These are phyloP conservation scores for Suillus americanus DNA, from an alignment of 768 basidiomycete species.

Conservation along the genomic window DNA sequence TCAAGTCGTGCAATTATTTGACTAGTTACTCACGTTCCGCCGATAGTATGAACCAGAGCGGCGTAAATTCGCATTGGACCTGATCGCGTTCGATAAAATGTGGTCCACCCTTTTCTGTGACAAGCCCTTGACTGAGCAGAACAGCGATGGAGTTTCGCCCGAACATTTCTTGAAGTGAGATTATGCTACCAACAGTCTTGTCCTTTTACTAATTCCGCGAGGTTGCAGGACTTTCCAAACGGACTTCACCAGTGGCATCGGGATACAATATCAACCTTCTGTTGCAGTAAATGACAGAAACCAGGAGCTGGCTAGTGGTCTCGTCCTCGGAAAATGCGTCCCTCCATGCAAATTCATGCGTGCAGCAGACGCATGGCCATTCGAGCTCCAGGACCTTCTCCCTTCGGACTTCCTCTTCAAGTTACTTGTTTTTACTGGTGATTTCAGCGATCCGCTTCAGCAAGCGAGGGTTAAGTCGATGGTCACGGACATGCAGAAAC, in stretches of 20 bases:
- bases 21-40: neutral
- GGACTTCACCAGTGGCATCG: constrained; percentile 46
- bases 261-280: constrained; percentile 48
- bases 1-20: no score
- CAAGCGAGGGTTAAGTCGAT: constrained; percentile 22
- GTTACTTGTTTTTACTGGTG: constrained; percentile 45
- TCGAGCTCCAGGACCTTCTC: constrained; percentile 50
- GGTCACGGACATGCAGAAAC: constrained; percentile 25
- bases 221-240: constrained; percentile 41
- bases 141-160: constrained; percentile 38
- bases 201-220: neutral
- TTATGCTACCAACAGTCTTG: neutral
- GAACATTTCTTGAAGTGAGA: constrained; percentile 45
- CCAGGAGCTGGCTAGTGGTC: constrained; percentile 37
- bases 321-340: constrained; percentile 51
- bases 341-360: constrained; percentile 46
- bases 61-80: constrained; percentile 50
- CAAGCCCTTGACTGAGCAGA: constrained; percentile 42
- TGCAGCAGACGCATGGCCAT: constrained; percentile 44
- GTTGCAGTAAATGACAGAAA: constrained; percentile 31
- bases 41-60: constrained; percentile 53
- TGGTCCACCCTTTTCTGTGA: constrained; percentile 53
- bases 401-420: constrained; percentile 50
- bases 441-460: constrained; percentile 27
- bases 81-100: constrained; percentile 53